phyloP scores from a whole-genome alignment of 2,329 filamentous ascomycete genomes.

The Aspergillus unguis region DNA sequence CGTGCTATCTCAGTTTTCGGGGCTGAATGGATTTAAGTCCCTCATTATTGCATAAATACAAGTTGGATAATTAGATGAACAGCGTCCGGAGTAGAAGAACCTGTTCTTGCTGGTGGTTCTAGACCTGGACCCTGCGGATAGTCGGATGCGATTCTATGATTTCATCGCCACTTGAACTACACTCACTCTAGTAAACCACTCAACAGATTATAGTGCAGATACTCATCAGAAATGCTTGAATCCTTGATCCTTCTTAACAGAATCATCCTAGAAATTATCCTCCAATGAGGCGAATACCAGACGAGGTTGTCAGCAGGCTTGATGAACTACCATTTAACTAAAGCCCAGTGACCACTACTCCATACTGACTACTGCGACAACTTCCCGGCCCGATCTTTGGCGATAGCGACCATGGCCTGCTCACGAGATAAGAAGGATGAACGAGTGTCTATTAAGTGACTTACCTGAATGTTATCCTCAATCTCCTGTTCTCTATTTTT shows the following conservation, averaged over 20 bases:
- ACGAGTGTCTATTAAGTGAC: constrained; percentile 18
- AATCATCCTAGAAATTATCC: too few relatives aligned
- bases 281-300: too few relatives aligned
- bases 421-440: not conserved
- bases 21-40: not conserved
- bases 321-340: too few relatives aligned
- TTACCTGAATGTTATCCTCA: constrained; percentile 68
- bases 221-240: too few relatives aligned
- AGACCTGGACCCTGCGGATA: constrained; percentile 1
- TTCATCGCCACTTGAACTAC: not conserved
- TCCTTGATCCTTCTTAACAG: too few relatives aligned
- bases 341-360: too few relatives aligned
- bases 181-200: not conserved
- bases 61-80: too few relatives aligned
- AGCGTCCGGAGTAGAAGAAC: too few relatives aligned
- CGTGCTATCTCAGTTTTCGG: constrained; percentile 1
- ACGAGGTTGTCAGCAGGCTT: too few relatives aligned
- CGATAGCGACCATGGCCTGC: constrained; percentile 90
- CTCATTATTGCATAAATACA: not conserved
- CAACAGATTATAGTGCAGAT: too few relatives aligned
- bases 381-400: constrained; percentile 71
- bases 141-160: constrained; percentile 1
- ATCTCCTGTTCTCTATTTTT: constrained; percentile 67
- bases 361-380: constrained; percentile 32
- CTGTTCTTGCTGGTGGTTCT: not conserved